These are phyloP conservation scores for Colletotrichum simmondsii DNA, from an alignment of 2,329 filamentous ascomycete genomes.

Conservation along the genomic window DNA sequence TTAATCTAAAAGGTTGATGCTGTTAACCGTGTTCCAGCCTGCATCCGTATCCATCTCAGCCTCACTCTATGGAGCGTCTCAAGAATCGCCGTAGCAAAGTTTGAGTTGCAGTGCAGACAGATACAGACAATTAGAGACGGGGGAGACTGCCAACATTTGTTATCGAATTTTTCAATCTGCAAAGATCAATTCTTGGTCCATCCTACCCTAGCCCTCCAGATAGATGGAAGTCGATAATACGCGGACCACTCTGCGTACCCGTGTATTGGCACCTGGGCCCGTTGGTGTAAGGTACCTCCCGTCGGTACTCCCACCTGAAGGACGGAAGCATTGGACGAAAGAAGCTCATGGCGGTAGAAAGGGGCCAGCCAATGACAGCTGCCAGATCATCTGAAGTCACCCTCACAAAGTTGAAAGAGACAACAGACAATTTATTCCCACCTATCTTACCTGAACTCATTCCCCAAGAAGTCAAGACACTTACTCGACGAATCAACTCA, in stretches of 20 bases:
- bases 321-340: constrained; percentile 5
- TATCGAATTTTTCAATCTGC: not conserved
- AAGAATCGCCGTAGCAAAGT: not conserved
- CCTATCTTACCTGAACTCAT: not conserved
- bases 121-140: not conserved
- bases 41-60: not conserved
- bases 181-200: not conserved
- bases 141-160: not conserved
- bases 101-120: not conserved
- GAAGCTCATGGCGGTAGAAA: constrained; percentile 2
- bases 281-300: not conserved
- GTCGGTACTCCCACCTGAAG: not conserved
- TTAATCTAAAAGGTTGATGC: not conserved
- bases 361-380: constrained; percentile 12
- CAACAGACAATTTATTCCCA: constrained; percentile 6
- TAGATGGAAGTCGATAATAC: not conserved
- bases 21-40: not conserved
- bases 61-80: not conserved
- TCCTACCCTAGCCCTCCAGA: not conserved
- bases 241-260: not conserved
- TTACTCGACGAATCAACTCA: not conserved
- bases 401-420: not conserved
- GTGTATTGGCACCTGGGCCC: not conserved
- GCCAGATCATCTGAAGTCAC: not conserved
- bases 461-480: not conserved